Evolutionary conservation across 116 monocot genomes (phyloP), one percentile per base, ranked within the genome.

Genomic region (Trichopus zeylanicus): DNA sequence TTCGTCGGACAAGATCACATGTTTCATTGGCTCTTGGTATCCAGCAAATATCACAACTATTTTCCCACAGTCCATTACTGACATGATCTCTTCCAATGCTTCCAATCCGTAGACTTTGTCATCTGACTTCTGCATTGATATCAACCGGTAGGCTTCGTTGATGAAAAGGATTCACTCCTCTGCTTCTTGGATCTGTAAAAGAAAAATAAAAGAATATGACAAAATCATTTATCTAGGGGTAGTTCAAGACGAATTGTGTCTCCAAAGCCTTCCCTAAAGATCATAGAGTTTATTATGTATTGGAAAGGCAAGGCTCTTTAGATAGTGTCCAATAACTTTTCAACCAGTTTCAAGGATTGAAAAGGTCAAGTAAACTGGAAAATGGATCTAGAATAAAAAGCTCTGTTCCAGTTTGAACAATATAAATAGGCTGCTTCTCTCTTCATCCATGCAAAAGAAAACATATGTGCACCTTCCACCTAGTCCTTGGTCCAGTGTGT

Each of bases 401-500:
- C 42, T 3, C n/a, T 3, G 13, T 42, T 4, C 12, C 4, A n/a
- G 42, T 16, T 13, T 42, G 42, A 42, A 42, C 3, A 42, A 12
- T 42, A 42, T 42, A 42, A n/a, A n/a, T n/a, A 13, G 12, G 42
- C 13, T 42, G 42, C 42, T 42, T 42, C 42, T 16, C n/a, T 42
- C 42, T 42, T 42, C n/a, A 42, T 42, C 12, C n/a, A 1, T 29
- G 7, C 19, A 33, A 9, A 46, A 19, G 7, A 3, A 38, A 47
- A 64, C 1, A 32, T 49, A 65, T 5, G 20, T 76, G n/a, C n/a
- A 86, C 95, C 95, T 91, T 97, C 51, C 77, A 51, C 68, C 90
- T 86, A 26, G 97, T 97, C 70, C 87, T 97, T 59, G 97, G 97
- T 51, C 97, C 97, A n/a, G 97, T 97, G 61, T 97, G 97, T 35